Evolutionary conservation across 176 grass and related monocot genomes (phyloP).

Genomic region (Saccharum officinarum): DNA sequence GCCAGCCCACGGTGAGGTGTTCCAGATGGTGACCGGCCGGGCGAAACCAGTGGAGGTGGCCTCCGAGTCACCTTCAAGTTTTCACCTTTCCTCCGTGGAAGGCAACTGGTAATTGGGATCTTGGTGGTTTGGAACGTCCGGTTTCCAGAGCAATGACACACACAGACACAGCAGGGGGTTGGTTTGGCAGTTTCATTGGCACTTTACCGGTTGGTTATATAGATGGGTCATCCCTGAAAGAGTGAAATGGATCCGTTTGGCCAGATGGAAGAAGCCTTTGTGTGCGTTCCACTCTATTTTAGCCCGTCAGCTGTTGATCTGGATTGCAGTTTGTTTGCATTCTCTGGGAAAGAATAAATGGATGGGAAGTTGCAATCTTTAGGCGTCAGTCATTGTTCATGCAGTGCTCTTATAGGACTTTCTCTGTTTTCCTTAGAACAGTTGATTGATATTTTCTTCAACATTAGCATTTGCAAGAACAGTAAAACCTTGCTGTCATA

Average conservation of each 20-base stretch:
- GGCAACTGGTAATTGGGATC: background rate
- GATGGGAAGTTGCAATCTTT: background rate
- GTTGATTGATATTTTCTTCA: conserved; percentile 8
- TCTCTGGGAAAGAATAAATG: background rate
- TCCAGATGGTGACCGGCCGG: conserved; percentile 19
- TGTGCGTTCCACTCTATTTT: conserved; percentile 47
- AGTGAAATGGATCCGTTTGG: background rate
- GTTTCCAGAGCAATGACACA: conserved; percentile 20
- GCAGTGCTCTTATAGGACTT: background rate
- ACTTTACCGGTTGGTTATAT: conserved; percentile 29
- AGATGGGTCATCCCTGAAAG: background rate
- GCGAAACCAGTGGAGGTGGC: conserved; percentile 29
- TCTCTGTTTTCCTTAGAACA: background rate
- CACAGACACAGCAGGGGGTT: background rate
- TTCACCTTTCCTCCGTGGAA: conserved; percentile 5
- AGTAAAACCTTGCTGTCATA: conserved; percentile 26
- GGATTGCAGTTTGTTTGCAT: background rate
- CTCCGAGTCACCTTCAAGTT: conserved; percentile 30
- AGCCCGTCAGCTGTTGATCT: background rate
- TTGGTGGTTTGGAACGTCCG: conserved; percentile 32
- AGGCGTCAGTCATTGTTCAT: background rate
- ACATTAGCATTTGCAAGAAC: background rate
- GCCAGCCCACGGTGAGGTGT: conserved; percentile 10
- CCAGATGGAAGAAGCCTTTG: conserved; percentile 30
- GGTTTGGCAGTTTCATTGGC: conserved; percentile 24